Conservation (phyloP, 257 asterid species). For the Thymus quinquecostatus region DNA sequence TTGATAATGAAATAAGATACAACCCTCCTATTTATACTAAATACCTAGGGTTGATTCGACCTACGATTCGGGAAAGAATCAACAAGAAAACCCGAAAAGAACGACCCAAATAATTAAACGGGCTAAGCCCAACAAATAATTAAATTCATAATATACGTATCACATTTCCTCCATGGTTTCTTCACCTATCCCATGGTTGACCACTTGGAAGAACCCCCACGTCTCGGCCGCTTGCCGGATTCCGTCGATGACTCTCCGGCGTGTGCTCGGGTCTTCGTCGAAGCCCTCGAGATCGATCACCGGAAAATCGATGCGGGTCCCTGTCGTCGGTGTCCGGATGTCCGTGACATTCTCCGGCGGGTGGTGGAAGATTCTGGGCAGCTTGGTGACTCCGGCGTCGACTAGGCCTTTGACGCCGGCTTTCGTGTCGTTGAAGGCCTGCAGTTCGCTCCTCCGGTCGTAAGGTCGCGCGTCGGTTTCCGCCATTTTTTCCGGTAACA, state of each 20-base stretch:
- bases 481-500: background rate
- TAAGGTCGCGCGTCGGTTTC: background rate
- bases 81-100: no score
- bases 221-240: constrained; percentile 34
- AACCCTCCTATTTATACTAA: no score
- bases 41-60: no score
- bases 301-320: constrained; percentile 28
- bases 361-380: constrained; percentile 46
- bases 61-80: no score
- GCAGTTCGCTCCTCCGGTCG: constrained; percentile 30
- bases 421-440: constrained; percentile 51
- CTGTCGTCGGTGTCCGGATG: background rate
- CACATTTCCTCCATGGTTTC: constrained; percentile 34
- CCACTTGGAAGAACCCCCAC: constrained; percentile 41
- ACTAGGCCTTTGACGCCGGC: constrained; percentile 60
- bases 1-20: no score
- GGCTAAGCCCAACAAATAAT: no score
- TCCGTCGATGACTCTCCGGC: constrained; percentile 14
- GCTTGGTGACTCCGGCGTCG: constrained; percentile 41
- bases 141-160: no score
- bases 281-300: constrained; percentile 39
- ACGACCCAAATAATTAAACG: no score
- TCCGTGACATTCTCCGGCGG: constrained; percentile 19
- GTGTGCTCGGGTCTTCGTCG: constrained; percentile 12
- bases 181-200: constrained; percentile 42